phyloP scores from a whole-genome alignment of 495 filamentous ascomycete genomes.

The Opeltia flavorubescens region DNA sequence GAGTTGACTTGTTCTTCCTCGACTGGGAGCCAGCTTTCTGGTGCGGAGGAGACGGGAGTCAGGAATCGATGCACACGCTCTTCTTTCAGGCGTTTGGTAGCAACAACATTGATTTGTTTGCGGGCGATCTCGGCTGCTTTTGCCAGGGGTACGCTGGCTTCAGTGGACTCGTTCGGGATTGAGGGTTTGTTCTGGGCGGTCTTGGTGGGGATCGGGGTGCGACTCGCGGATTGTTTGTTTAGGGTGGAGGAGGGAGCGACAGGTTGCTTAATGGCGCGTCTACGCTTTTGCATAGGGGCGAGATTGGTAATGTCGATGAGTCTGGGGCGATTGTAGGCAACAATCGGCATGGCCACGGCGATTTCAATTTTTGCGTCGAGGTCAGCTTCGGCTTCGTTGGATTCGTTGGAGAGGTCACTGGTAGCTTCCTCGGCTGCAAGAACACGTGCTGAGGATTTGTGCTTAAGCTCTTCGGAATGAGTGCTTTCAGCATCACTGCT shows the following conservation, averaged over 20 bases:
- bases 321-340: conserved; percentile 12
- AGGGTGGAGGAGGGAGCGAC: conserved; percentile 7
- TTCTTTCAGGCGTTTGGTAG: not conserved
- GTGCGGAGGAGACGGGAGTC: not conserved
- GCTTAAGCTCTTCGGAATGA: conserved; percentile 5
- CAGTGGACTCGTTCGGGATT: conserved; percentile 2
- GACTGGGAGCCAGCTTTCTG: conserved; percentile 15
- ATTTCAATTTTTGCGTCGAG: conserved; percentile 7
- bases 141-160: not conserved
- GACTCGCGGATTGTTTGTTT: not conserved
- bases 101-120: not conserved
- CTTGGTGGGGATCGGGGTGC: not conserved
- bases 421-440: conserved; percentile 2
- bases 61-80: not conserved
- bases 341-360: conserved; percentile 15
- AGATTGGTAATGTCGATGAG: conserved; percentile 16
- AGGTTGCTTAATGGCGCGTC: conserved; percentile 7
- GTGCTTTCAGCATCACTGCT: conserved; percentile 9
- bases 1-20: conserved; percentile 12
- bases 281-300: conserved; percentile 19
- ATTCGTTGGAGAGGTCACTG: conserved; percentile 2
- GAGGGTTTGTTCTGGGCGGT: conserved; percentile 4
- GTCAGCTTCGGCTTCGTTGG: not conserved
- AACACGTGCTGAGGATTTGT: conserved; percentile 3
- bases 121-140: not conserved